Percentiles rank a stretch among this genome's conserved stretches.
These are phyloP conservation scores for Mycena maculata DNA, from an alignment of 768 basidiomycete species.

Conservation along the genomic window DNA sequence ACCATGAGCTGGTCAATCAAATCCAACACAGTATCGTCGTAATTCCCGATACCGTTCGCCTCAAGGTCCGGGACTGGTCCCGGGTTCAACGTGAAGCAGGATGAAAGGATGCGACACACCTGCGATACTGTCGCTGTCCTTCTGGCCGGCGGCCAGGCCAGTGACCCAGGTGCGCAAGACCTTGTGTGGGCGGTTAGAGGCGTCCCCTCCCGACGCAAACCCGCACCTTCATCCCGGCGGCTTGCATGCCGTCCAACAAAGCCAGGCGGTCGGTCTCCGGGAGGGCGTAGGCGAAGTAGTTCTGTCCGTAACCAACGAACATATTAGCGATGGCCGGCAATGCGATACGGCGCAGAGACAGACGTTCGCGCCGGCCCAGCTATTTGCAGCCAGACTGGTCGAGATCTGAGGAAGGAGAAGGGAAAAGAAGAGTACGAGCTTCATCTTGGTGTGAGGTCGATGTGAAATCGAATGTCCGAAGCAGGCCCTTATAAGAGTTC, in stretches of 20 bases:
- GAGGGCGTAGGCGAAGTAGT: conserved; percentile 39
- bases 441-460: conserved; percentile 6
- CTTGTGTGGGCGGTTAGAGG: conserved; percentile 3
- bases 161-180: conserved; percentile 46
- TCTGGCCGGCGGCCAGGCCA: conserved; percentile 41
- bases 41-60: conserved; percentile 46
- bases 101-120: background rate
- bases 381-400: conserved; percentile 26
- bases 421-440: background rate
- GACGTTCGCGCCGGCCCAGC: conserved; percentile 34
- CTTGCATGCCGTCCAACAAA: conserved; percentile 40
- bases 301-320: conserved; percentile 14
- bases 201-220: background rate
- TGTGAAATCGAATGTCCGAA: too few relatives aligned
- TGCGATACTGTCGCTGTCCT: conserved; percentile 39
- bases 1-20: conserved; percentile 53
- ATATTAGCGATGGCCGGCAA: background rate
- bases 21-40: conserved; percentile 50
- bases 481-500: too few relatives aligned
- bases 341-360: background rate
- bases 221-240: conserved; percentile 41
- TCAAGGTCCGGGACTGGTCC: conserved; percentile 46
- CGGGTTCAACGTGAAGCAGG: background rate
- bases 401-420: background rate
- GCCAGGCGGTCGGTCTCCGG: conserved; percentile 37